Base-by-base conservation (phyloP, 2,329 filamentous ascomycete genomes). In the Sporothrix humicola region DNA sequence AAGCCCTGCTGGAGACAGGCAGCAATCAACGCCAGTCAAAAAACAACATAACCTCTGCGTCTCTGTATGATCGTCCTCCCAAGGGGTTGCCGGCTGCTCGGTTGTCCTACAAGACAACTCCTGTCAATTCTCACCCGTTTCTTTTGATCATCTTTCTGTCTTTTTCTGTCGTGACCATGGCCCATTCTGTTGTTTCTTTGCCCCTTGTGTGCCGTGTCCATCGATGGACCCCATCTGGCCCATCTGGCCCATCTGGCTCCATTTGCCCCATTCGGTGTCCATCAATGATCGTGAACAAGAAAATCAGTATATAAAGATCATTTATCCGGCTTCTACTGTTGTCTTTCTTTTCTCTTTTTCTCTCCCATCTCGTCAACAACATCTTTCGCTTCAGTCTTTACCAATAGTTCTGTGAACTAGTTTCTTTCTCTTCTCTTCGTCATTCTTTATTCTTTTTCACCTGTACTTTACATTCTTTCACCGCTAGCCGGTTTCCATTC, bases 401-500 rank as follows among this genome's bases (percentile, higher is more conserved):
- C 65, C 20, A 72, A 72, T 54, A 71, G 74, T 74, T 75, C 74
- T 75, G 74, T 46, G 71, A 75, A 75, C 73, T 74, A 3, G 10
- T 66, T 52, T 65, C 69, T 37, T 63, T 74, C 58, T 65, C 44
- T 74, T 75, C 71, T 75, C 12, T 63, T 56, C 7, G 58, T 56
- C 72, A 68, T 68, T 74, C 74, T 56, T 73, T 74, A 37, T 37
- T 6, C 31, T 13, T 59, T 15, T 42, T 46, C 26, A 15, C 7
- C 10, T 44, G 54, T 15, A 48, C 52, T 70, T 46, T 69, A 63
- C 52, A 63, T 7, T 56, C 65, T 52, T 42, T 37, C 26, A 65
- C 72, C 65, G 72, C 72, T 56, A 73, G 72, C 46, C 72, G 63
- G 72, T 48, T 66, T 66, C 26, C 26, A 20, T 52, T 68, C 44